Base-by-base conservation (phyloP, 768 basidiomycete species). In the Pleurotus ostreatus region DNA sequence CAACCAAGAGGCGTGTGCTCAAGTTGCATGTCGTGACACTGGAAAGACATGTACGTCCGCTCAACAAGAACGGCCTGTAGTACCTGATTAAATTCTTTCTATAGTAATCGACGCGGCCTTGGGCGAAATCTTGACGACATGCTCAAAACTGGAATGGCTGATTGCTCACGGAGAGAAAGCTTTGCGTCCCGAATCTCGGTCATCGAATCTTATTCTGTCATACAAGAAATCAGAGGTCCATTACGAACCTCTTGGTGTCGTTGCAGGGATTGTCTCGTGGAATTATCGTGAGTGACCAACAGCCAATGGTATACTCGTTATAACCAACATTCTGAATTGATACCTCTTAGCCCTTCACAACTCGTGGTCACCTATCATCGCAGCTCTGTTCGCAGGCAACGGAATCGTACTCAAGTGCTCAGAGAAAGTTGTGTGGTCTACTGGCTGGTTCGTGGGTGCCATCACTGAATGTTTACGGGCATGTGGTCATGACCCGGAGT, bases 121-220 rank as follows among this genome's bases (percentile, higher is more conserved):
- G 40, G 97, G 97, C 37, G 97, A 99, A 71, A 89, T 98, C 61
- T 65, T 99, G 43, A 91, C 90, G n/a, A 97, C 94, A 0, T 90
- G 92, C 65, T 89, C 92, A 9, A 99, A 99, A 69, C 76, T 98
- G 72, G 90, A 96, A 61, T 98, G 90, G 90, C 66, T 98, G 15
- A 80, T 98, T 45, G 81, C 85, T 5, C 83, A 95, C 59, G 97
- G 94, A 40, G 93, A 97, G 68, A 71, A 77, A 20, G 84, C 79
- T 40, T 73, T 99, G 34, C 75, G 74, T 59, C 92, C 94, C 0
- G 86, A 94, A 62, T 79, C 77, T 9, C 78, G 97, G 61, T 76
- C 77, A 38, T 76, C 78, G 30, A 88, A 86, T 64, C 70, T 87
- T 41, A 76, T 92, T 69, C 72, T 92, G 59, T 78, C 72, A 43